phyloP scores from a whole-genome alignment of 164 flowering plant species.

The Sextonia rubra region DNA sequence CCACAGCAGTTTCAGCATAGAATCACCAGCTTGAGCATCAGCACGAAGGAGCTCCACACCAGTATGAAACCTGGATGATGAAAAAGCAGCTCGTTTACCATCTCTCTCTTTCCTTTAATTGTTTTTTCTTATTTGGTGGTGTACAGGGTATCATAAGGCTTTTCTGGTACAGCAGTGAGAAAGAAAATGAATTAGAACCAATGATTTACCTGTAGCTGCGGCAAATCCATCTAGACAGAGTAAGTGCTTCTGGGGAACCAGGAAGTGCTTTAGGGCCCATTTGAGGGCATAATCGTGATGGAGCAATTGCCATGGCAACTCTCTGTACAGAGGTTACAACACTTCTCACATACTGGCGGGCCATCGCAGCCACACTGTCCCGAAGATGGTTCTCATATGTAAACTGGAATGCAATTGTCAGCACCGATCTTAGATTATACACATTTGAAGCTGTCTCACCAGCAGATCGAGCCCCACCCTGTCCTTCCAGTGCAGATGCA shows the following conservation, averaged over 20 bases:
- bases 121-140: too few relatives aligned
- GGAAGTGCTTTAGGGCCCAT: conserved; percentile 42
- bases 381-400: conserved; percentile 66
- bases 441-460: conserved; percentile 31
- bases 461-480: conserved; percentile 35
- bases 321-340: conserved; percentile 82
- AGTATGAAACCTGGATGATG: conserved; percentile 49
- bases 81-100: neutral
- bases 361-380: conserved; percentile 82
- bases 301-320: conserved; percentile 87
- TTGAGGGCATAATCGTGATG: conserved; percentile 39
- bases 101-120: neutral
- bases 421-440: conserved; percentile 53
- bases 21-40: conserved; percentile 45
- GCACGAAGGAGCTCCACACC: conserved; percentile 57
- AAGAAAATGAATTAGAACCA: neutral
- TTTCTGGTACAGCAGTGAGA: too few relatives aligned
- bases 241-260: conserved; percentile 78
- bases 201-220: conserved; percentile 65
- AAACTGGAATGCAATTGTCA: conserved; percentile 87
- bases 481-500: conserved; percentile 74
- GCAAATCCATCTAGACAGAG: conserved; percentile 72
- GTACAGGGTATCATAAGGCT: too few relatives aligned
- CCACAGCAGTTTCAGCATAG: conserved; percentile 68
- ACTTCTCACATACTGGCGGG: conserved; percentile 80